Evolutionary conservation across 768 basidiomycete genomes (phyloP).

Genomic region (Lanmaoa pseudosensibilis): DNA sequence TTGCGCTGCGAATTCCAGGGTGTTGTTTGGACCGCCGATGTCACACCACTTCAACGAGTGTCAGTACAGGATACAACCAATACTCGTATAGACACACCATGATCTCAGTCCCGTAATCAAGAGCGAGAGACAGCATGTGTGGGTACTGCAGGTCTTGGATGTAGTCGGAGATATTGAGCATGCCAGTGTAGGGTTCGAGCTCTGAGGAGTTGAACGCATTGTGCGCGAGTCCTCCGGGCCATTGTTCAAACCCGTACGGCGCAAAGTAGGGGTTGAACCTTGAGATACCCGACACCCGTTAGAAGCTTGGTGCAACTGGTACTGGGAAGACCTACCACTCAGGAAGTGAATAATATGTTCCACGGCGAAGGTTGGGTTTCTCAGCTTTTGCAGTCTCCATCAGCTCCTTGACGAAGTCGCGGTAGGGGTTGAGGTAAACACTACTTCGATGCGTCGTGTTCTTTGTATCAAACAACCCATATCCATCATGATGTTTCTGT

Average conservation of each 20-base stretch:
- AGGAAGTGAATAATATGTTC: constrained; percentile 58
- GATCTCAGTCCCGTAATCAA: constrained; percentile 51
- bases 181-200: constrained; percentile 55
- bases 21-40: constrained; percentile 51
- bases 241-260: constrained; percentile 46
- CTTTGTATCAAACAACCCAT: constrained; percentile 53
- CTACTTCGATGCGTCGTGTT: constrained; percentile 53
- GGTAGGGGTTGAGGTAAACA: constrained; percentile 48
- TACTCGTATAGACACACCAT: constrained; percentile 40
- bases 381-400: constrained; percentile 48
- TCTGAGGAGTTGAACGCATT: constrained; percentile 47
- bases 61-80: constrained; percentile 11
- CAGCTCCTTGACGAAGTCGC: constrained; percentile 52
- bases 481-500: constrained; percentile 66
- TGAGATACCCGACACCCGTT: neutral
- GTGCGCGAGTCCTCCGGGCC: constrained; percentile 55
- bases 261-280: constrained; percentile 57
- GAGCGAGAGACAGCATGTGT: constrained; percentile 50
- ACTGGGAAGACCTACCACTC: constrained; percentile 41
- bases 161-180: constrained; percentile 49
- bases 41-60: constrained; percentile 48
- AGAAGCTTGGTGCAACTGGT: neutral
- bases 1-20: constrained; percentile 42
- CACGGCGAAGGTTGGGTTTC: constrained; percentile 50
- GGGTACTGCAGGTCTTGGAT: constrained; percentile 49